Evolutionary conservation across 2,329 filamentous ascomycete genomes (phyloP).

Genomic region (Stenocarpella maydis): DNA sequence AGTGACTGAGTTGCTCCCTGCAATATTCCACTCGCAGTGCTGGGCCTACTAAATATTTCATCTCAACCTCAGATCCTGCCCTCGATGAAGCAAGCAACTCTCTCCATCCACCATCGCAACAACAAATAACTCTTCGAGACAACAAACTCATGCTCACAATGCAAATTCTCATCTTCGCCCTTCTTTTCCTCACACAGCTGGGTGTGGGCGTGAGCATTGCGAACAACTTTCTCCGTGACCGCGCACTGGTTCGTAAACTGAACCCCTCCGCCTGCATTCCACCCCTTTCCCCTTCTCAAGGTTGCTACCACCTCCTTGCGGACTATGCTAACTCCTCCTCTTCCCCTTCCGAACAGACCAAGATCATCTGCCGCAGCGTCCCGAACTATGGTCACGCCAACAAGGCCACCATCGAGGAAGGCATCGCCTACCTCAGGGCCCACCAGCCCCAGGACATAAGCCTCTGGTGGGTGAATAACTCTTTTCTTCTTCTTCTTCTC

Average conservation of each 20-base stretch:
- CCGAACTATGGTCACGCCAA: slow-evolving; percentile 3
- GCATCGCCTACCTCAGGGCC: not conserved
- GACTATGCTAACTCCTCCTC: not conserved
- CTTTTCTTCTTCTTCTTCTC: too few species aligned
- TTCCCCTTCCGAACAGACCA: not conserved
- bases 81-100: not conserved
- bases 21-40: not conserved
- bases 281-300: not conserved
- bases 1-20: not conserved
- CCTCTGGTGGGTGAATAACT: too few species aligned
- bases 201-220: not conserved
- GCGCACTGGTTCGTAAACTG: not conserved
- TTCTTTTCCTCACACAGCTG: slow-evolving; percentile 1
- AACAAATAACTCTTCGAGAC: not conserved
- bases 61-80: not conserved
- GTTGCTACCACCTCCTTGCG: not conserved
- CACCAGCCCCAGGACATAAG: too few species aligned
- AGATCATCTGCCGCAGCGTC: slow-evolving; percentile 6
- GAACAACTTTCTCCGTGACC: not conserved
- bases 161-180: not conserved
- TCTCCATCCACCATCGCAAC: not conserved
- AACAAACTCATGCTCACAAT: not conserved
- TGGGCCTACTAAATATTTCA: not conserved
- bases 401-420: not conserved
- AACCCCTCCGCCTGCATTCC: accelerated